Evolutionary conservation across 2,329 filamentous ascomycete species (phyloP).

Genomic region (Alternaria ethzedia): DNA sequence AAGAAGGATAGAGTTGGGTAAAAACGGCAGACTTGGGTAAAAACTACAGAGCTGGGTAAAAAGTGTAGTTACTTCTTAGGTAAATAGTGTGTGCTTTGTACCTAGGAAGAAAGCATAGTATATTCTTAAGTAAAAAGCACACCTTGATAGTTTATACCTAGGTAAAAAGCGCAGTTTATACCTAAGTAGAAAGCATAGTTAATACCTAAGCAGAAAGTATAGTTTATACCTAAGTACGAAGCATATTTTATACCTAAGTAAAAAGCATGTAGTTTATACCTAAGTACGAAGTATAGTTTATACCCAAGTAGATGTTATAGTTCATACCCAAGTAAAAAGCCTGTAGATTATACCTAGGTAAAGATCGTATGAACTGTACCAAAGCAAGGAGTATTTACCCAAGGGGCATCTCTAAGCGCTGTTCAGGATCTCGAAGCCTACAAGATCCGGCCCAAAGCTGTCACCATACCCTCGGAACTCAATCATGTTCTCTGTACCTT

Average conservation of each 20-base stretch:
- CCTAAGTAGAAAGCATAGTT: not conserved
- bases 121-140: not conserved
- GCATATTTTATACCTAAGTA: not conserved
- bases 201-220: not conserved
- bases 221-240: not conserved
- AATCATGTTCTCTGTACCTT: slow-evolving; percentile 31
- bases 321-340: too few relatives aligned
- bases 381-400: not conserved
- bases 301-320: not conserved
- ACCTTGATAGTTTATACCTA: not conserved
- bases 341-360: not conserved
- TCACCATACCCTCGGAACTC: slow-evolving; percentile 25
- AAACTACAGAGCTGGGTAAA: not conserved
- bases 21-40: too few relatives aligned
- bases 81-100: not conserved
- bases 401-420: not conserved
- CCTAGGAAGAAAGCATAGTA: not conserved
- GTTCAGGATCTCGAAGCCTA: slow-evolving; percentile 39
- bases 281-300: not conserved
- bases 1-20: too few relatives aligned
- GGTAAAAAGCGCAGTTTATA: not conserved
- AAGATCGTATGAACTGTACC: fast-evolving
- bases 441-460: slow-evolving; percentile 34
- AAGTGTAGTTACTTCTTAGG: not conserved
- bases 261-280: not conserved